Conservation (phyloP, 106 monocot genomes). For the Cymbidium sinense region DNA sequence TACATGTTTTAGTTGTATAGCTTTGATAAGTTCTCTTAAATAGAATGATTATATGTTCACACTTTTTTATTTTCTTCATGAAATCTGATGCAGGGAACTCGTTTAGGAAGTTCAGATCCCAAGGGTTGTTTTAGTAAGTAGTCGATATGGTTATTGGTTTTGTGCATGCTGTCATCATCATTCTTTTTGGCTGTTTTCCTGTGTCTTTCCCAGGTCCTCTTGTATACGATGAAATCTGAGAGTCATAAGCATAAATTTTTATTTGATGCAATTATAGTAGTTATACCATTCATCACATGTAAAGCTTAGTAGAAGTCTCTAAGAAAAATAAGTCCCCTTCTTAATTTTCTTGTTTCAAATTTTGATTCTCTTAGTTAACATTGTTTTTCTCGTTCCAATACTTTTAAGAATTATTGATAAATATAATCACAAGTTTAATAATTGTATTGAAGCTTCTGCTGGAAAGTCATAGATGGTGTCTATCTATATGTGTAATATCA, state of each 20-base stretch:
- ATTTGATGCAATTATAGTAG: not conserved
- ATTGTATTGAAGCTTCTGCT: not conserved
- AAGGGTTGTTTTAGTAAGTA: slow-evolving; percentile 99
- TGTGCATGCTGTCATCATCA: not conserved
- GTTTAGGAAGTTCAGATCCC: slow-evolving; percentile 96
- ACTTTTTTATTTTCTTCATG: not conserved
- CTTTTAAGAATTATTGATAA: not conserved
- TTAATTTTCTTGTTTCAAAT: not conserved
- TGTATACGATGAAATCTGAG: not conserved
- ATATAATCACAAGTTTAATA: not conserved
- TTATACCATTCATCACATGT: not conserved
- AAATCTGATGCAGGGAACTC: slow-evolving; percentile 63
- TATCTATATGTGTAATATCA: not conserved
- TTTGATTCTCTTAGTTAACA: not conserved
- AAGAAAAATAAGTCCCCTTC: not conserved
- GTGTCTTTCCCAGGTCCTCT: not conserved
- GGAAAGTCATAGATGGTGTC: not conserved
- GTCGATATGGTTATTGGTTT: not conserved
- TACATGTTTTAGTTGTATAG: not conserved
- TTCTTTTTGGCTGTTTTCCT: not conserved
- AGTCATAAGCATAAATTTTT: not conserved
- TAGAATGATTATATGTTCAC: not conserved
- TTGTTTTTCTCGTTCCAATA: not conserved
- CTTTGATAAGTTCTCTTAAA: not conserved
- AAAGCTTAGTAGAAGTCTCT: not conserved